Evolutionary conservation across 768 basidiomycete species (phyloP).

Genomic region (Pleurotus cornucopiae): DNA sequence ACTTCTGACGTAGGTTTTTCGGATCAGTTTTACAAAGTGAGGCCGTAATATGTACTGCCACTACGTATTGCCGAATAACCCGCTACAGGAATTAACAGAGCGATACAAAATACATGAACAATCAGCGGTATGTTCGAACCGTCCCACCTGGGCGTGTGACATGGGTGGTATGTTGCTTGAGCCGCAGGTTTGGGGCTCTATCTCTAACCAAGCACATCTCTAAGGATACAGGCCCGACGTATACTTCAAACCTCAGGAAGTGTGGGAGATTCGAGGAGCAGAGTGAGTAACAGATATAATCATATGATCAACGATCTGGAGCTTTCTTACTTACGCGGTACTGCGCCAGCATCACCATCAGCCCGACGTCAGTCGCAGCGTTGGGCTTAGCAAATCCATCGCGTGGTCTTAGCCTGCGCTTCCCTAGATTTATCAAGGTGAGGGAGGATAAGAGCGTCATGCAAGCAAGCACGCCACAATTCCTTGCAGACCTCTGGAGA

Average conservation of each 20-base stretch:
- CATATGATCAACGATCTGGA: not conserved
- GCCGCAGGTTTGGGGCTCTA: too few relatives aligned
- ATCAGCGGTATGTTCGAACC: conserved; percentile 48
- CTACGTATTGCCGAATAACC: conserved; percentile 1
- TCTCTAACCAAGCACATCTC: conserved; percentile 2
- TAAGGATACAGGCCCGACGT: conserved; percentile 65
- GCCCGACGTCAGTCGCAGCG: conserved; percentile 82
- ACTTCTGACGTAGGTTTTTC: conserved; percentile 55
- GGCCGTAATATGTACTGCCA: conserved; percentile 5
- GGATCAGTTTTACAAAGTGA: conserved; percentile 75
- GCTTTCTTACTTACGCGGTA: conserved; percentile 8
- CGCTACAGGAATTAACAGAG: conserved; percentile 51
- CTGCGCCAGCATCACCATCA: conserved; percentile 63
- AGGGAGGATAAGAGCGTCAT: conserved; percentile 73
- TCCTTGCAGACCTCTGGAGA: conserved; percentile 66
- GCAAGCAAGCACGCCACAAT: conserved; percentile 66
- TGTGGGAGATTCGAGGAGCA: conserved; percentile 88
- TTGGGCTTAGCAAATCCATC: conserved; percentile 45
- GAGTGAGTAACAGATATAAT: conserved; percentile 37
- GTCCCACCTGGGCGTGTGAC: conserved; percentile 56
- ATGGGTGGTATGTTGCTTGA: conserved; percentile 46
- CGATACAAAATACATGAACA: conserved; percentile 54
- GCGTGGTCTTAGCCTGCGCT: conserved; percentile 79
- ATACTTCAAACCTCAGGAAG: conserved; percentile 68
- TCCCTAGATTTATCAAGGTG: conserved; percentile 78